Conservation (phyloP, 805 yeast genomes). For the Ogataea polymorpha region DNA sequence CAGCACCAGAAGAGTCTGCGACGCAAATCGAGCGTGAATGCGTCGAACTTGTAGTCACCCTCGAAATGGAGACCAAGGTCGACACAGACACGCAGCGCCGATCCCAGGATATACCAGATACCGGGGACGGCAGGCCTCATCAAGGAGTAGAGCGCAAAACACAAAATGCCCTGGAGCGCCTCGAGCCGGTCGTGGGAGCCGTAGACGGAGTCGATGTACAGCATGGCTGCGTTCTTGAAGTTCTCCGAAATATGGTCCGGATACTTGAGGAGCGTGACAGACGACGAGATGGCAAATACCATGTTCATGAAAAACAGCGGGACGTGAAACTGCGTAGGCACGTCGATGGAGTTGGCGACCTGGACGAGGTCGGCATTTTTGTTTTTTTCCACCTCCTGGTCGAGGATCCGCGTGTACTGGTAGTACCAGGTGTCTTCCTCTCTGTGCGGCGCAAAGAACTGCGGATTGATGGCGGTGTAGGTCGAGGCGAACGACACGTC, state of each 20-base stretch:
- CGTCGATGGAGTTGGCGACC: constrained; percentile 36
- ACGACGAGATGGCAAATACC: constrained; percentile 76
- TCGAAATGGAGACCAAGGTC: constrained; percentile 86
- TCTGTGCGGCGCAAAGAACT: constrained; percentile 24
- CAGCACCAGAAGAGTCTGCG: constrained; percentile 87
- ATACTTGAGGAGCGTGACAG: constrained; percentile 67
- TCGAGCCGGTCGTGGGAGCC: constrained; percentile 61
- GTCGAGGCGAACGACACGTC: constrained; percentile 57
- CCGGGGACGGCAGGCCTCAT: constrained; percentile 92
- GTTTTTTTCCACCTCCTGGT: constrained; percentile 22
- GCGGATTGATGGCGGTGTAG: constrained; percentile 44
- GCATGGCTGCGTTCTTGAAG: constrained; percentile 65
- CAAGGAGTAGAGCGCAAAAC: constrained; percentile 66
- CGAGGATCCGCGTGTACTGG: constrained; percentile 38
- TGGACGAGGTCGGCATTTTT: constrained; percentile 31
- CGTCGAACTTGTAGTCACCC: constrained; percentile 39
- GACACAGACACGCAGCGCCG: constrained; percentile 73
- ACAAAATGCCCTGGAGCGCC: constrained; percentile 65
- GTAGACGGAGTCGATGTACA: constrained; percentile 55
- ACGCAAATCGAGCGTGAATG: constrained; percentile 63
- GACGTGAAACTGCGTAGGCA: constrained; percentile 47
- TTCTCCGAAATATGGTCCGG: constrained; percentile 64
- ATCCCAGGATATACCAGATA: constrained; percentile 87
- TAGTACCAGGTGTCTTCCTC: constrained; percentile 47
- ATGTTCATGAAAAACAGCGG: constrained; percentile 71